Evolutionary conservation across 306 rosid genomes (phyloP), one percentile per base, ranked within the genome.

Genomic region (Vigna mungo): DNA sequence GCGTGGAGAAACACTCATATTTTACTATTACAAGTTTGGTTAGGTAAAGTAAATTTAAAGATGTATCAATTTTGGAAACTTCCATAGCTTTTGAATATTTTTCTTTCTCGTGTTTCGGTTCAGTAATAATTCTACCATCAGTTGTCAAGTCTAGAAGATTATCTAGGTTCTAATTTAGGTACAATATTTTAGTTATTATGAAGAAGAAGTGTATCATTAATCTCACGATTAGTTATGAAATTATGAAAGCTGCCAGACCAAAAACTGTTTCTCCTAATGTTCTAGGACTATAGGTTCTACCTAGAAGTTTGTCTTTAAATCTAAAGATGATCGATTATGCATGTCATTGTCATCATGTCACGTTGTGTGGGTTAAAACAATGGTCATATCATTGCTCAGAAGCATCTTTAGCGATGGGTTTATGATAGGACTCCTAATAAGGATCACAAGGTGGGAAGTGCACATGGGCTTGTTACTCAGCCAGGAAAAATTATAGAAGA

Each of bases 251-350:
- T 47, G 18, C 27, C 53, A 63, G 41, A 80, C 56, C 59, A 53
- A 64, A 72, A n/a, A 14, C 17, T 10, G 41, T 54, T 70, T 78
- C 52, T 59, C 55, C 46, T 48, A 69, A 69, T 47, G 54, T 60
- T 58, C 41, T 15, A 46, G 16, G 32, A 69, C 39, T 32, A 17
- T 6, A 15, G 47, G 32, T 63, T 39, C 37, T 34, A 34, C 7
- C 37, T 6, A 34, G 6, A 34, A 34, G 7, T 34, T 34, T 34
- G 37, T 34, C 37, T 34, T 34, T 5, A 34, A 34, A 34, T 34
- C 37, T 34, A 5, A 6, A 34, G 37, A 34, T 34, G 37, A 34
- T 34, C 37, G 37, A 34, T 34, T 34, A 5, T 34, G 37, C 34
- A 34, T 34, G 37, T 34, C 6, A 34, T 34, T 34, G 37, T 34